A percentile compares a stretch with the other conserved stretches of the same genome.
Conservation (phyloP, 2,329 filamentous ascomycete species). For the Diaporthe ilicicola region DNA sequence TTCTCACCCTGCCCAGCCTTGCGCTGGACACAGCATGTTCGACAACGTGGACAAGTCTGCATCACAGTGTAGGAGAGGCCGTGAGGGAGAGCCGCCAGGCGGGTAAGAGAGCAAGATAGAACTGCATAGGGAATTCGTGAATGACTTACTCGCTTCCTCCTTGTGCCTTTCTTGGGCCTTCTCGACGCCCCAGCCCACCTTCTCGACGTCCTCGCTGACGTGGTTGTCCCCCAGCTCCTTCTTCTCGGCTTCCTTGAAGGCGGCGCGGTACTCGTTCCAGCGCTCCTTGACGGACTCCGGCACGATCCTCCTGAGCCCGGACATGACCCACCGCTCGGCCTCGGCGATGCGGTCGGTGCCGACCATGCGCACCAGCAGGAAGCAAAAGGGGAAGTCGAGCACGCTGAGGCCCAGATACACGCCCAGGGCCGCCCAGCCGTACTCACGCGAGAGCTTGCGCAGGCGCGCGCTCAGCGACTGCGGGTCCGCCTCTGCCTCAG, state of each 20-base stretch:
- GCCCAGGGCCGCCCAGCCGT: slow-evolving; percentile 93
- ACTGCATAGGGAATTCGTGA: background rate
- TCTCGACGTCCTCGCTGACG: slow-evolving; percentile 56
- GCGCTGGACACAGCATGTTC: background rate
- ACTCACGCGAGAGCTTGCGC: slow-evolving; percentile 87
- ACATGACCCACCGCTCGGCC: slow-evolving; percentile 74
- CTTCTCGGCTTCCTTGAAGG: slow-evolving; percentile 55
- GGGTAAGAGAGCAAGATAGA: too few relatives aligned
- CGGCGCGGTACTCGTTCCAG: slow-evolving; percentile 59
- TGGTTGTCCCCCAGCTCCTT: slow-evolving; percentile 53
- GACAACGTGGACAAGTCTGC: background rate
- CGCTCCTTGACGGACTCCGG: slow-evolving; percentile 65
- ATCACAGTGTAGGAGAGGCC: background rate
- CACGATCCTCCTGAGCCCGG: slow-evolving; percentile 64
- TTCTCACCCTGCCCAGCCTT: background rate
- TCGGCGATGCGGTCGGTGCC: slow-evolving; percentile 85
- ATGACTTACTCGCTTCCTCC: slow-evolving; percentile 76
- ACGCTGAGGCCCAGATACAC: slow-evolving; percentile 86
- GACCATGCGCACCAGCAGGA: slow-evolving; percentile 81
- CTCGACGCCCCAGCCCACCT: slow-evolving; percentile 68
- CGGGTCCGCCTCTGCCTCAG: slow-evolving; percentile 32
- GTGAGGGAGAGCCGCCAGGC: background rate
- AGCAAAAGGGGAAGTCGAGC: slow-evolving; percentile 95
- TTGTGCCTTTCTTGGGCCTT: slow-evolving; percentile 69
- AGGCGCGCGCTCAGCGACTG: slow-evolving; percentile 73